phyloP scores from a whole-genome alignment of 2,329 filamentous ascomycete genomes.

The Sclerotinia sclerotiorum region DNA sequence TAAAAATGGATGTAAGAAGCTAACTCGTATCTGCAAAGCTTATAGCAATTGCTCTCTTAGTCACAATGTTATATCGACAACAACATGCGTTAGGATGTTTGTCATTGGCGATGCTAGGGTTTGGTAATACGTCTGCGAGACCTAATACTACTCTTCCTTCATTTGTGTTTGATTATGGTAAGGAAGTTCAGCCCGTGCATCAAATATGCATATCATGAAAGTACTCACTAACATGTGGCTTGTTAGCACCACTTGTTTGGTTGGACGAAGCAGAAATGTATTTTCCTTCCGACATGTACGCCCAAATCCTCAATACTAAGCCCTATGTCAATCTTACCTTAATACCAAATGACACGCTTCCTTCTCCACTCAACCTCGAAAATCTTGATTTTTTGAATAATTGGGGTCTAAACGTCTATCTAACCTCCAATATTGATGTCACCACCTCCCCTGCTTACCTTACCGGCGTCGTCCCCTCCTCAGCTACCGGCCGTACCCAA shows the following conservation, averaged over 20 bases:
- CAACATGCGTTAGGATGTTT: slow-evolving; percentile 18
- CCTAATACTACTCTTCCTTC: slow-evolving; percentile 41
- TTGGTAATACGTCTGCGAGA: slow-evolving; percentile 1
- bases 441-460: slow-evolving; percentile 49
- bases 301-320: slow-evolving; percentile 48
- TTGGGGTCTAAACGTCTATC: slow-evolving; percentile 45
- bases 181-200: neutral
- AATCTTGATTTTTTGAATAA: slow-evolving; percentile 51
- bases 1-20: slow-evolving; percentile 28
- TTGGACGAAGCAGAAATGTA: slow-evolving; percentile 50
- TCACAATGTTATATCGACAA: slow-evolving; percentile 17
- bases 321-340: slow-evolving; percentile 47
- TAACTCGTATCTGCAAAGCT: slow-evolving; percentile 17
- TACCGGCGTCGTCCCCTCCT: slow-evolving; percentile 54
- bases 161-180: slow-evolving; percentile 50
- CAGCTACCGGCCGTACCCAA: slow-evolving; percentile 48
- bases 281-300: slow-evolving; percentile 50
- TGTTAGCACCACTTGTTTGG: slow-evolving; percentile 51
- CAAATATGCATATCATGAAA: neutral
- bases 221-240: neutral
- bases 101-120: slow-evolving; percentile 10
- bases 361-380: slow-evolving; percentile 46
- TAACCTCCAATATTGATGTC: slow-evolving; percentile 51
- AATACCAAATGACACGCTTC: slow-evolving; percentile 40
- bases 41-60: slow-evolving; percentile 19